These are phyloP conservation scores for Aristolochia californica DNA, from an alignment of 164 flowering plant genomes.

Conservation along the genomic window DNA sequence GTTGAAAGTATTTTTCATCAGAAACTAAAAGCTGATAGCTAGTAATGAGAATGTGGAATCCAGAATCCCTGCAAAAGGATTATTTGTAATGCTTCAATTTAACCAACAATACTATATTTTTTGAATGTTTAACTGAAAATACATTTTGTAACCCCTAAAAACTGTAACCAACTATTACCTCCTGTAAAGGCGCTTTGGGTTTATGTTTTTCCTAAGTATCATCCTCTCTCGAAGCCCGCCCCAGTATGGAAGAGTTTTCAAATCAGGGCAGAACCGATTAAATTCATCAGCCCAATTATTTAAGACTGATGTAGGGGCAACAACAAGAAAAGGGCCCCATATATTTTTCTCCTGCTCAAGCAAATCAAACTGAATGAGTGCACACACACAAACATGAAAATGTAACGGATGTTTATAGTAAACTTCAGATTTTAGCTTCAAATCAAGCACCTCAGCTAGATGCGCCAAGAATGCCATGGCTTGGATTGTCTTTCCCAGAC, in stretches of 20 bases:
- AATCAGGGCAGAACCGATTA: slow-evolving; percentile 89
- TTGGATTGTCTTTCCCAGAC: slow-evolving; percentile 97
- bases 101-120: not conserved
- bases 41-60: slow-evolving; percentile 92
- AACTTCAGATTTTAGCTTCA: not conserved
- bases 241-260: slow-evolving; percentile 96
- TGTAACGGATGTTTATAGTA: not conserved
- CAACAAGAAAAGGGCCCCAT: slow-evolving; percentile 98
- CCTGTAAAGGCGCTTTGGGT: slow-evolving; percentile 89
- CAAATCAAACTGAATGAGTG: slow-evolving; percentile 1
- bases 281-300: slow-evolving; percentile 99
- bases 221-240: slow-evolving; percentile 83
- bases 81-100: not conserved
- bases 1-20: slow-evolving; percentile 91
- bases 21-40: slow-evolving; percentile 86
- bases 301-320: slow-evolving; percentile 98
- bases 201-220: slow-evolving; percentile 78
- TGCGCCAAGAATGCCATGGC: slow-evolving; percentile 99
- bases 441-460: slow-evolving; percentile 76
- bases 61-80: slow-evolving; percentile 62
- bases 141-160: not conserved
- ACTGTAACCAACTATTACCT: slow-evolving; percentile 29
- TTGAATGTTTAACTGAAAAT: too few species aligned
- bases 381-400: not conserved
- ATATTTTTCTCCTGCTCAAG: slow-evolving; percentile 79